A percentile compares a stretch with the other conserved stretches of the same genome.
These are phyloP conservation scores for Periglandula ipomoeae DNA, from an alignment of 2,329 filamentous ascomycete genomes.

Conservation along the genomic window DNA sequence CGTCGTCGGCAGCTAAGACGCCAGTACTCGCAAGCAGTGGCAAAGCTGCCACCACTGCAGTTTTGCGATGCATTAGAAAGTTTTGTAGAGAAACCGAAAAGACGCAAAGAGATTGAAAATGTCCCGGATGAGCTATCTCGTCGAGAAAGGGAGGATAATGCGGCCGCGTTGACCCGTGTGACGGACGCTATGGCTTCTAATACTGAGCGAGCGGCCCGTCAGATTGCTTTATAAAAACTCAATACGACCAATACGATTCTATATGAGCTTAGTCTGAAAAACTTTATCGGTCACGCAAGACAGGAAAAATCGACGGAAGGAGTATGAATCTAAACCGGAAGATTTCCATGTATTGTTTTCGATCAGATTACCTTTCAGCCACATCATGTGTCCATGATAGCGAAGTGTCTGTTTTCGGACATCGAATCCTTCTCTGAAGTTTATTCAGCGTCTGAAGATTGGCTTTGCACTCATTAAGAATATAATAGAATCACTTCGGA, in stretches of 20 bases:
- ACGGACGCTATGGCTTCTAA: background rate
- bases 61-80: background rate
- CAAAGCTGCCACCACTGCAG: background rate
- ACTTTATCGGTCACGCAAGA: background rate
- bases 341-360: no score
- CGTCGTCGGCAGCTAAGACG: background rate
- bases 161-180: background rate
- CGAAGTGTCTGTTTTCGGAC: no score
- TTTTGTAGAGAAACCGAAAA: background rate
- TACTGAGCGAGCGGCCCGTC: background rate
- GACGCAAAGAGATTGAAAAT: background rate
- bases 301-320: background rate
- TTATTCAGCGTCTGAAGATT: no score
- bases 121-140: background rate
- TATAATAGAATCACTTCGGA: no score
- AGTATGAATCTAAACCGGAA: no score
- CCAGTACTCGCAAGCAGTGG: slow-evolving; percentile 1
- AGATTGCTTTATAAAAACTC: background rate
- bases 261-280: no score
- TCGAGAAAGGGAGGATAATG: background rate
- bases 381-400: no score
- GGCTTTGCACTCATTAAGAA: no score
- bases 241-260: background rate
- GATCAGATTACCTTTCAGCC: no score
- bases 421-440: no score